A percentile compares a stretch with the other conserved stretches of the same genome.
Evolutionary conservation across 257 asterid species (phyloP).

Genomic region (Forsythia viridissima): DNA sequence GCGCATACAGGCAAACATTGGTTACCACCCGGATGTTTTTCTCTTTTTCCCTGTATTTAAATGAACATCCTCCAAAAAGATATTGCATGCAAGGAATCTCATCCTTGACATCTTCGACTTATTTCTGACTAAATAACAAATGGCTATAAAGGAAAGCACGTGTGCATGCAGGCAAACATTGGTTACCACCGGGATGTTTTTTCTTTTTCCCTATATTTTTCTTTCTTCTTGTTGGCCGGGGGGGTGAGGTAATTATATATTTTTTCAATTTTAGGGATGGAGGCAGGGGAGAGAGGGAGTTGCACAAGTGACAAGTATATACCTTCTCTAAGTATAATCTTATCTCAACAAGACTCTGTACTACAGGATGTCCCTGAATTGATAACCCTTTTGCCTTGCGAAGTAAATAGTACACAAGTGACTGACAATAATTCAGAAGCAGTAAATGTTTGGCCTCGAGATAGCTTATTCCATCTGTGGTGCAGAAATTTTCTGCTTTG

Average conservation of each 20-base stretch:
- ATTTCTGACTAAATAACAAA: neutral
- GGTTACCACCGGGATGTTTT: no score
- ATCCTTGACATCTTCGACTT: neutral
- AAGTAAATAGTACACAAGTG: conserved; percentile 83
- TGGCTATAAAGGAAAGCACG: neutral
- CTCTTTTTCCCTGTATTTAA: neutral
- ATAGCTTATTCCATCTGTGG: conserved; percentile 86
- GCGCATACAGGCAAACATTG: no score
- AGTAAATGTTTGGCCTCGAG: conserved; percentile 86
- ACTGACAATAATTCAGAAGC: conserved; percentile 85
- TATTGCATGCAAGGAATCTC: neutral
- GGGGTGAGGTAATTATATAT: neutral
- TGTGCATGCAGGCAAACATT: no score
- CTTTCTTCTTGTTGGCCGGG: neutral
- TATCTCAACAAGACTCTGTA: conserved; percentile 78
- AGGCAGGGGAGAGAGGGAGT: neutral
- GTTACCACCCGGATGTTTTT: no score
- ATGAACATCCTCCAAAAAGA: neutral
- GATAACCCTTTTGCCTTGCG: conserved; percentile 83
- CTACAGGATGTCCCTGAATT: conserved; percentile 92
- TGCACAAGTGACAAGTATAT: conserved; percentile 18
- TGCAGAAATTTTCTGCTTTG: conserved; percentile 67
- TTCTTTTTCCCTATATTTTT: neutral
- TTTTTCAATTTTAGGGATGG: neutral
- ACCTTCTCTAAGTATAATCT: conserved; percentile 93